A percentile compares a stretch with the other conserved stretches of the same genome.
Conservation (phyloP, 2,329 filamentous ascomycete genomes). For the Aspergillus sp. region DNA sequence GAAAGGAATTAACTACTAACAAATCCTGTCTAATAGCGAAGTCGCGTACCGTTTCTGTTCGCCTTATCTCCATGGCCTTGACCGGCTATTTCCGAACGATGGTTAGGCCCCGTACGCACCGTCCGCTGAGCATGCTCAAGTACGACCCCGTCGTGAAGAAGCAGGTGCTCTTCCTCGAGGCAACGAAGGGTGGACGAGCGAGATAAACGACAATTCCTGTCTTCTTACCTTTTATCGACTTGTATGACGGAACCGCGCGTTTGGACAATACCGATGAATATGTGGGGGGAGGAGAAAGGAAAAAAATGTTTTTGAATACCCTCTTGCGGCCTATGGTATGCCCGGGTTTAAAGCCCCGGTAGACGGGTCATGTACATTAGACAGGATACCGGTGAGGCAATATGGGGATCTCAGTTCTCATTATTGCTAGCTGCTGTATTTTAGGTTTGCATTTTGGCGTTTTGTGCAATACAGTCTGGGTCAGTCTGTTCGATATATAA, state of each 20-base stretch:
- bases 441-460: slow-evolving; percentile 19
- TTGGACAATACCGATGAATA: not conserved
- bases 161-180: slow-evolving; percentile 91
- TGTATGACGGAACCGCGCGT: not conserved
- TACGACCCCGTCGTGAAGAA: slow-evolving; percentile 96
- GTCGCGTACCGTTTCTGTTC: slow-evolving; percentile 84
- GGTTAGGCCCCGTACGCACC: slow-evolving; percentile 67
- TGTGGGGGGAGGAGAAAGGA: not conserved
- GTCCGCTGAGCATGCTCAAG: slow-evolving; percentile 94
- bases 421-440: slow-evolving; percentile 9
- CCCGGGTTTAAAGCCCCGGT: not conserved
- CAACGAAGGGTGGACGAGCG: slow-evolving; percentile 65
- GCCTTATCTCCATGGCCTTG: slow-evolving; percentile 96
- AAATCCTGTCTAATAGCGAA: slow-evolving; percentile 52
- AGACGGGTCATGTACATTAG: slow-evolving; percentile 16
- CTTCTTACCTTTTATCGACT: slow-evolving; percentile 2
- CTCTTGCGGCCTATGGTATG: not conserved
- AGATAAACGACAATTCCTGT: slow-evolving; percentile 19
- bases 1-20: slow-evolving; percentile 2
- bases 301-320: not conserved
- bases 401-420: slow-evolving; percentile 1
- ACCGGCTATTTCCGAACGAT: slow-evolving; percentile 96
- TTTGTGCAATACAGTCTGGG: slow-evolving; percentile 18
- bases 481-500: slow-evolving; percentile 13
- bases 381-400: slow-evolving; percentile 7